phyloP scores from a whole-genome alignment of 257 asterid species.

The Solanum bulbocastanum region DNA sequence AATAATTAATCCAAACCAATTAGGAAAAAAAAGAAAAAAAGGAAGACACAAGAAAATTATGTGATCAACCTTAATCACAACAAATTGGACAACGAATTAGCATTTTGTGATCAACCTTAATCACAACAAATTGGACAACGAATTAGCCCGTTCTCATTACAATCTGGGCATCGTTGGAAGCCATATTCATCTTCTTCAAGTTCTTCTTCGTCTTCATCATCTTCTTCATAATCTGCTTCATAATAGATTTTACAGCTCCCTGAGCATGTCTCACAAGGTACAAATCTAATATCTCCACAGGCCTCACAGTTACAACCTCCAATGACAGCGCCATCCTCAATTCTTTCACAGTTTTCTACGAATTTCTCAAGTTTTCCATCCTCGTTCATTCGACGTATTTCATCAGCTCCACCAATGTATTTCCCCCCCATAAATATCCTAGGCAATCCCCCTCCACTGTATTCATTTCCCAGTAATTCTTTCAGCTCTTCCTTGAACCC shows the following conservation, averaged over 20 bases:
- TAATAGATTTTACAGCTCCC: slow-evolving; percentile 83
- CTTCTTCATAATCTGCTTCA: slow-evolving; percentile 41
- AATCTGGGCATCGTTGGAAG: slow-evolving; percentile 58
- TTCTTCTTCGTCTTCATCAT: not conserved
- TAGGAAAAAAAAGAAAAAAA: fast-evolving
- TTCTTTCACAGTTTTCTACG: slow-evolving; percentile 50
- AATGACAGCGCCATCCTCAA: slow-evolving; percentile 18
- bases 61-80: slow-evolving; percentile 19
- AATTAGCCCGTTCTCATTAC: slow-evolving; percentile 67
- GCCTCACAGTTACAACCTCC: slow-evolving; percentile 45
- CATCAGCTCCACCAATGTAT: slow-evolving; percentile 78
- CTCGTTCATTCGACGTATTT: slow-evolving; percentile 60
- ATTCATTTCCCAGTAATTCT: slow-evolving; percentile 46
- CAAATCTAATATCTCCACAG: slow-evolving; percentile 78
- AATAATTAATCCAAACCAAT: not conserved
- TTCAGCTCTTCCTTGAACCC: slow-evolving; percentile 81
- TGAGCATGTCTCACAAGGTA: slow-evolving; percentile 83
- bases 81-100: slow-evolving; percentile 60
- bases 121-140: slow-evolving; percentile 63
- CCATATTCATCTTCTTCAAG: slow-evolving; percentile 27
- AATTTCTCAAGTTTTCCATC: slow-evolving; percentile 65
- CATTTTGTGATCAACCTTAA: not conserved
- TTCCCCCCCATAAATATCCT: slow-evolving; percentile 51
- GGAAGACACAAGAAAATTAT: not conserved
- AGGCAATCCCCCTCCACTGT: slow-evolving; percentile 41